Percentiles rank a stretch among this genome's conserved stretches.
These are phyloP conservation scores for Aspergillus pseudoglaucus DNA, from an alignment of 2,329 filamentous ascomycete species.

Conservation along the genomic window DNA sequence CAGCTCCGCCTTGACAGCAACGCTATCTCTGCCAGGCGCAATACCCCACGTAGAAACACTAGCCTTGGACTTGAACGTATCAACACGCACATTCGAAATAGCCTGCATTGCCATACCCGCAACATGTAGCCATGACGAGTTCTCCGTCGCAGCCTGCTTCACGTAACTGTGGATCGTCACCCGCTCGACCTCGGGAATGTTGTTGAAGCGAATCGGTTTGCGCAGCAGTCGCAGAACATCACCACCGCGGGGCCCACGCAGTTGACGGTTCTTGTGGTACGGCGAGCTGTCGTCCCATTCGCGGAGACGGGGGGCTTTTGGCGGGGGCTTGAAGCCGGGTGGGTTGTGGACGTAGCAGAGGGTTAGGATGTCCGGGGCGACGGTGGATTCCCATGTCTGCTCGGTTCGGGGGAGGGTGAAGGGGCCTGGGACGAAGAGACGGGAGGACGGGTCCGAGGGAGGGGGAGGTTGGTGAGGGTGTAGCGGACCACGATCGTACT, in stretches of 20 bases:
- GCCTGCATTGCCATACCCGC: constrained; percentile 78
- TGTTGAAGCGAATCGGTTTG: constrained; percentile 65
- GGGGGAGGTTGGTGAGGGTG: constrained; percentile 89
- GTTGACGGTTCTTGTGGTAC: constrained; percentile 86
- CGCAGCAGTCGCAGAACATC: constrained; percentile 48
- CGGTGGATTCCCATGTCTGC: constrained; percentile 82
- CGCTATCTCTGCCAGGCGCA: constrained; percentile 60
- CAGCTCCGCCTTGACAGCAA: constrained; percentile 69
- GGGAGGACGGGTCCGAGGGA: constrained; percentile 77
- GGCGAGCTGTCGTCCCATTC: constrained; percentile 85
- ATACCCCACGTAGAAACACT: constrained; percentile 72
- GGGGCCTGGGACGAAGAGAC: constrained; percentile 82
- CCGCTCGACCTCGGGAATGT: constrained; percentile 73
- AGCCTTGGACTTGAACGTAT: constrained; percentile 61
- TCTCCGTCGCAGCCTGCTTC: constrained; percentile 60
- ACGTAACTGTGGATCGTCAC: constrained; percentile 74
- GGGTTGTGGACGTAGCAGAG: constrained; percentile 81
- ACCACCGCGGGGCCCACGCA: constrained; percentile 75
- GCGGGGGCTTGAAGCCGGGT: constrained; percentile 60
- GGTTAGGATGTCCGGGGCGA: constrained; percentile 81
- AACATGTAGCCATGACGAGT: constrained; percentile 71
- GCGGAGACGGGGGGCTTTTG: constrained; percentile 62
- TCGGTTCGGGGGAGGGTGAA: constrained; percentile 82
- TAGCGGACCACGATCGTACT: constrained; percentile 88
- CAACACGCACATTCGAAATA: constrained; percentile 70